Base-by-base conservation (phyloP, 1,284 basidiomycete species). In the Caloboletus firmus region DNA sequence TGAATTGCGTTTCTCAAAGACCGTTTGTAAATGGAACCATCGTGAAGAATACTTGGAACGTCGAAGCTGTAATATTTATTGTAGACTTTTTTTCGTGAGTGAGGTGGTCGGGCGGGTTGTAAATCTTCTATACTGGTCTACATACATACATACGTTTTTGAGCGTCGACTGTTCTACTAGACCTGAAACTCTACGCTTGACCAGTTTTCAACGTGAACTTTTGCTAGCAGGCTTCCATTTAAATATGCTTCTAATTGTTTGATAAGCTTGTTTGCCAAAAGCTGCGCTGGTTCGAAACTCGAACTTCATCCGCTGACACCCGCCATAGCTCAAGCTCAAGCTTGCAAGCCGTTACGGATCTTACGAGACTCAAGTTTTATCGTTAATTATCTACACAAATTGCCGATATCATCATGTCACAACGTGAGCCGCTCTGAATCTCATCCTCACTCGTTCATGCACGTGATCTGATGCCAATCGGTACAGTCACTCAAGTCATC, bases 21-120 rank as follows among this genome's bases (percentile, higher is more conserved):
- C 35, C 67, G 69, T 45, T 41, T 71, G 57, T 68, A 40, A 67
- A 54, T n/a, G 34, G 24, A 37, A 39, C 18, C 17, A 0, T 49
- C 9, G 20, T 45, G 28, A 35, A 20, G 42, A 40, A 41, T 28
- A 31, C 26, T 4, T 17, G 41, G 42, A 47, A 32, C 17, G 20
- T 39, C 30, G n/a, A 46, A 52, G 35, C 28, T 63, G 58, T 63
- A 51, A 28, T 60, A 45, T 55, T 61, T 64, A 68, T 49, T 26
- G 30, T 69, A 69, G 59, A 39, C 8, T 44, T 39, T 32, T 45
- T 37, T 41, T n/a, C 9, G 15, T 18, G 59, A 45, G 36, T 35
- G 22, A 40, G 45, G 20, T 42, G 18, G 58, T 44, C n/a, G 18
- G 37, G 34, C 18, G 56, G 30, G 30, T 17, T 49, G 45, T 64